Base-by-base conservation (phyloP, 441 rosid species). In the Melastoma candidum region DNA sequence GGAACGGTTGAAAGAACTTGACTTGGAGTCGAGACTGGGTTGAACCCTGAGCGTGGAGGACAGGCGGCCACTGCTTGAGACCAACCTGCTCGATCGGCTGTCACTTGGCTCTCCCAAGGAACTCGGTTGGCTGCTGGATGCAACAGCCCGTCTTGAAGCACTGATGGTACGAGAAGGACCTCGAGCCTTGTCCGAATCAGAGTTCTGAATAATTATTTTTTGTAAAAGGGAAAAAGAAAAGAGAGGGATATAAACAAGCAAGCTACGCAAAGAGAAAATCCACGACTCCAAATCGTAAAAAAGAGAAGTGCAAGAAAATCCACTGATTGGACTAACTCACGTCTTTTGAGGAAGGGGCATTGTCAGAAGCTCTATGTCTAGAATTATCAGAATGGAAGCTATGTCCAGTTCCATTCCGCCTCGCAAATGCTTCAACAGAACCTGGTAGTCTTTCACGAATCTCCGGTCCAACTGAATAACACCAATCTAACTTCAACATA, bases 341-440 rank as follows among this genome's bases (percentile, higher is more conserved):
- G 51, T 78, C 87, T 69, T 79, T 85, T 22, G 90, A 74, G 51
- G 87, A 65, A 49, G 90, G 83, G 53, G 59, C 63, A 44, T 80
- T 85, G 66, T 78, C 83, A 17, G 84, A 67, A 55, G 84, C 60
- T 75, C 72, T 44, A 22, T 74, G 74, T 67, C 80, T 83, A 4
- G 77, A 63, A 57, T 74, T 81, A 57, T 87, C 92, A 54, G 71
- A 74, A 64, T 66, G 84, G 11, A 80, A 82, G 53, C 85, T 63
- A 59, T 78, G 61, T 29, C 72, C 74, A 13, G 81, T 57, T 4
- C 77, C 68, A 70, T 82, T 87, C 58, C 83, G 82, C 56, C 95
- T 68, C 48, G 90, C 68, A 74, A 94, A 85, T 66, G 88, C 95
- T 65, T 87, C 97, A 45, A 82, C 95, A 49, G 97, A 96, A 67